Conservation (phyloP, 257 asterid species). For the Przewalskia tangutica region DNA sequence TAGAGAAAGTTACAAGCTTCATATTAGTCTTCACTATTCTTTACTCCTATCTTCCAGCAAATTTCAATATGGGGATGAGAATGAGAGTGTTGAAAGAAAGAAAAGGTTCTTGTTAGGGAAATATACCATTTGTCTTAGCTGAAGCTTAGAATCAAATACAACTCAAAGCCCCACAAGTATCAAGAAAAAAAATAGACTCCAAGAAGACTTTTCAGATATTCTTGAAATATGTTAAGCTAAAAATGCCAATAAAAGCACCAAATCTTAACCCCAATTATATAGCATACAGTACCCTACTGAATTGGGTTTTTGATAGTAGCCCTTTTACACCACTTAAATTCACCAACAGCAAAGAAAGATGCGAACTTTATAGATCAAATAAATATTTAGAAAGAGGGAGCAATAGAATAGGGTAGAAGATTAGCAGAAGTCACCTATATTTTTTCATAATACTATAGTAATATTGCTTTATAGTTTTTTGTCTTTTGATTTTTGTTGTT, state of each 20-base stretch:
- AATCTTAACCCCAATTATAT: slow-evolving; percentile 28
- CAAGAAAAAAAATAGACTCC: slow-evolving; percentile 33
- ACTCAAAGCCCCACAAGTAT: slow-evolving; percentile 41
- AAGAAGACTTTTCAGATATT: slow-evolving; percentile 41
- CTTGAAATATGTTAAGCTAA: slow-evolving; percentile 33
- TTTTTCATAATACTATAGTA: no score
- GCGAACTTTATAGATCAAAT: slow-evolving; percentile 20
- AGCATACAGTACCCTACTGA: slow-evolving; percentile 23
- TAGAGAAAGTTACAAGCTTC: slow-evolving; percentile 6
- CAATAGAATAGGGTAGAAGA: background rate
- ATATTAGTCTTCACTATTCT: slow-evolving; percentile 9
- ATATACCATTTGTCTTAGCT: slow-evolving; percentile 20
- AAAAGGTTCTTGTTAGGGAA: slow-evolving; percentile 11
- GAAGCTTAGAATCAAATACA: slow-evolving; percentile 31
- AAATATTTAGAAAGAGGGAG: background rate
- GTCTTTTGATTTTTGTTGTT: no score
- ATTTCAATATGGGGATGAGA: slow-evolving; percentile 8
- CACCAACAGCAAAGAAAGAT: slow-evolving; percentile 46
- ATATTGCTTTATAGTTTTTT: no score
- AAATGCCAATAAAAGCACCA: slow-evolving; percentile 36
- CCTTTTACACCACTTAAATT: slow-evolving; percentile 34
- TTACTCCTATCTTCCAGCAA: slow-evolving; percentile 6
- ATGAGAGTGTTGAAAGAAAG: background rate
- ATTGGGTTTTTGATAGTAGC: slow-evolving; percentile 34
- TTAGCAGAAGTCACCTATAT: no score